Evolutionary conservation across 108 stramenopile species (phyloP).

Genomic region (Chaetoceros tenuissimus): DNA sequence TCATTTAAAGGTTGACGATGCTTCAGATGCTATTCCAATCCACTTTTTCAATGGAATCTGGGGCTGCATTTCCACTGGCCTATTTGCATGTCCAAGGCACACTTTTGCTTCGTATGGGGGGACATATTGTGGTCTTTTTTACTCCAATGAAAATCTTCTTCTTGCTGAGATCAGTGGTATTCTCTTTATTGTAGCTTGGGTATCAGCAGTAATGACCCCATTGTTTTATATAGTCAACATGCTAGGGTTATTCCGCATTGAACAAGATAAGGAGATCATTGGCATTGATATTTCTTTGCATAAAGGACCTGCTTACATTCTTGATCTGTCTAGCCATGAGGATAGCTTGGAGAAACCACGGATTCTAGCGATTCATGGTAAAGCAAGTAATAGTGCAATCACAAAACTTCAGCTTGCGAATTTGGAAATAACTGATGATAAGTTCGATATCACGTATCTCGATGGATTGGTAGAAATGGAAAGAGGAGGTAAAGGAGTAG

Average conservation of each 20-base stretch:
- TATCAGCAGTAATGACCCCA: constrained; percentile 25
- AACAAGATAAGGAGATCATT: constrained; percentile 68
- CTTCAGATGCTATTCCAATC: constrained; percentile 58
- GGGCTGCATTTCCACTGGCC: constrained; percentile 23
- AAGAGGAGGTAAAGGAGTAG: no score
- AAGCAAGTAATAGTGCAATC: constrained; percentile 1
- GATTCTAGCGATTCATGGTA: constrained; percentile 31
- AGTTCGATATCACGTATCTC: constrained; percentile 9
- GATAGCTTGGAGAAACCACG: constrained; percentile 58
- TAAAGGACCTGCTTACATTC: constrained; percentile 70
- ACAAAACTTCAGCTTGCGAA: constrained; percentile 7
- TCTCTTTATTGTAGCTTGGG: constrained; percentile 56
- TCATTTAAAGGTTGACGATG: constrained; percentile 50
- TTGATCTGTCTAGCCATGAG: constrained; percentile 37
- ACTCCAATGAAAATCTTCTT: constrained; percentile 37
- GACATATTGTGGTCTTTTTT: constrained; percentile 39
- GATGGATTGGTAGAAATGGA: background rate
- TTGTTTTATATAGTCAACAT: constrained; percentile 55
- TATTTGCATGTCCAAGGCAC: constrained; percentile 21
- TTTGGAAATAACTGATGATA: constrained; percentile 3
- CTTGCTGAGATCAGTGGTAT: constrained; percentile 49
- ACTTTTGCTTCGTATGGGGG: constrained; percentile 18
- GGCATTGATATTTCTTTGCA: constrained; percentile 78
- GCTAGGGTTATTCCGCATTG: constrained; percentile 74
- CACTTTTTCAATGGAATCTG: no score